phyloP scores from a whole-genome alignment of 2,329 filamentous ascomycete species.

The Aspergillus pseudotamarii region DNA sequence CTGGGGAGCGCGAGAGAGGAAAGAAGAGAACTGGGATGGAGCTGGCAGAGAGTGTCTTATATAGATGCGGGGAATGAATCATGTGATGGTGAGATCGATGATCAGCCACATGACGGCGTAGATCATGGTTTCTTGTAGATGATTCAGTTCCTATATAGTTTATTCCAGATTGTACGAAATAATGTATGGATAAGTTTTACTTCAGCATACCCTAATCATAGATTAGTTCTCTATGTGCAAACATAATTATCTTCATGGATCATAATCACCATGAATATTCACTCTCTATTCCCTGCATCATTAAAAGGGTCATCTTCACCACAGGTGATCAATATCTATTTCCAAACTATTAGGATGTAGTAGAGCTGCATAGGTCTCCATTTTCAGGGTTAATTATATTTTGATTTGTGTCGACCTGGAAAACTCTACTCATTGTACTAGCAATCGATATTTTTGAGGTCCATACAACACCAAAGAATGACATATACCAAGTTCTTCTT shows the following conservation, averaged over 20 bases:
- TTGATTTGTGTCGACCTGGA: not conserved
- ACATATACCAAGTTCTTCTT: not conserved
- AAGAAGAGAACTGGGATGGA: constrained; percentile 42
- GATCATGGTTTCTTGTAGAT: not conserved
- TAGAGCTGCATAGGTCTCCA: not conserved
- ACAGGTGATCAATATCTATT: not conserved
- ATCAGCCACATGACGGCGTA: not conserved
- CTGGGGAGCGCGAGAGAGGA: constrained; percentile 51
- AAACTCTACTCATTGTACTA: too few species aligned
- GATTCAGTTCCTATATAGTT: not conserved
- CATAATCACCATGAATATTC: not conserved
- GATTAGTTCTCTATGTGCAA: not conserved
- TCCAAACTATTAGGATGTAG: not conserved
- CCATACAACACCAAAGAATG: not conserved
- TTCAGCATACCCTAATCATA: not conserved
- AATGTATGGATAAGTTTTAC: not conserved
- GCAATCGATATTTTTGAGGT: too few species aligned
- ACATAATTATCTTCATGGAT: not conserved
- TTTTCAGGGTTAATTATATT: not conserved
- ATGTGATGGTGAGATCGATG: constrained; percentile 29
- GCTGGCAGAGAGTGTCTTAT: constrained; percentile 28
- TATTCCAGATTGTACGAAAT: not conserved
- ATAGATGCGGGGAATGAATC: constrained; percentile 28
- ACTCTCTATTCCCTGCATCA: not conserved
- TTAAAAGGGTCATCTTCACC: not conserved